These are phyloP conservation scores for Solanum hybrid DNA, from an alignment of 305 asterid species.

Conservation along the genomic window DNA sequence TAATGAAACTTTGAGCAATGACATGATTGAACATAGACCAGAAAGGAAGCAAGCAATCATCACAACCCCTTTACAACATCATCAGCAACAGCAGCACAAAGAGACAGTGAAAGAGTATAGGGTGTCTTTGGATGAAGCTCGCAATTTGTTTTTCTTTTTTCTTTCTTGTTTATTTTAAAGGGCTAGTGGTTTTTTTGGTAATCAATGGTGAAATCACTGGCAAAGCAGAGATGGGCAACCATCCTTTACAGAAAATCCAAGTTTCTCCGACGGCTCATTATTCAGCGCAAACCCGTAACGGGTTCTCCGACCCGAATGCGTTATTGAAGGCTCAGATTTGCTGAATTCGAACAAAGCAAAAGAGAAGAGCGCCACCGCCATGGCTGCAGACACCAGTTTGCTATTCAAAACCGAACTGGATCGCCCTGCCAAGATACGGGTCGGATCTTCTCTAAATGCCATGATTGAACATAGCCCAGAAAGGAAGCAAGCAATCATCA, in stretches of 20 bases:
- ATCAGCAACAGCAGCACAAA: neutral
- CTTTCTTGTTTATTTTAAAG: neutral
- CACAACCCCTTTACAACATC: neutral
- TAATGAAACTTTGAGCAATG: neutral
- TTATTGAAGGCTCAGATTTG: neutral
- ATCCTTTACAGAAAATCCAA: conserved; percentile 1
- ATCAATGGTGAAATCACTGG: neutral
- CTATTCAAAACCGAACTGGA: neutral
- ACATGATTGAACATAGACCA: neutral
- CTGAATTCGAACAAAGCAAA: neutral
- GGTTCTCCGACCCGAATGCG: neutral
- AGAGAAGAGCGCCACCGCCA: neutral
- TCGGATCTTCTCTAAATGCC: neutral
- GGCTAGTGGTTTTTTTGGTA: neutral
- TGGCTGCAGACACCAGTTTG: neutral
- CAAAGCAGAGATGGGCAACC: conserved; percentile 20
- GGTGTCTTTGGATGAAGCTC: neutral
- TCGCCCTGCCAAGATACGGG: neutral
- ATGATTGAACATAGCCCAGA: neutral
- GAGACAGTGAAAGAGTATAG: neutral
- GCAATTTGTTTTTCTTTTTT: neutral
- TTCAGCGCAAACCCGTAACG: neutral
- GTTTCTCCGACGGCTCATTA: neutral
- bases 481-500: conserved; percentile 8
- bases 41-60: neutral